Evolutionary conservation across 306 rosid species (phyloP).

Genomic region (Mucuna pruriens): DNA sequence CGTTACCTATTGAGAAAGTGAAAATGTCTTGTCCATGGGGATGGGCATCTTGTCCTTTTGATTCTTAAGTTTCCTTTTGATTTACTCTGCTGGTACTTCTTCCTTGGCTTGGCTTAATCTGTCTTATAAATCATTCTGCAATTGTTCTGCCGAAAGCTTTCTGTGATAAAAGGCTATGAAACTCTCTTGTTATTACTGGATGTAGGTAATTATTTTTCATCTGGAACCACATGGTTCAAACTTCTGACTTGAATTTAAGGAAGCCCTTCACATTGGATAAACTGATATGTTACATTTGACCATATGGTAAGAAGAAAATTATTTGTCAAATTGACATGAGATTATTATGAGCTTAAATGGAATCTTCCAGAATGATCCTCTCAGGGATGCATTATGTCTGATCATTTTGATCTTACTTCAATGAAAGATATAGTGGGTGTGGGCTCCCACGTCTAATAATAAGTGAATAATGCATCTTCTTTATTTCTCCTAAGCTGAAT

Average conservation of each 20-base stretch:
- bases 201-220: not conserved
- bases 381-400: no score
- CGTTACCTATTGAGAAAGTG: not conserved
- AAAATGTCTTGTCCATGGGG: not conserved
- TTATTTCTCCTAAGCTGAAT: not conserved
- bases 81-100: not conserved
- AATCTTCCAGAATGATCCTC: not conserved
- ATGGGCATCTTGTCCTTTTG: not conserved
- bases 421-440: not conserved
- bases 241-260: not conserved
- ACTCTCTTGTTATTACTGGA: not conserved
- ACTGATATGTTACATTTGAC: not conserved
- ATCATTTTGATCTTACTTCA: not conserved
- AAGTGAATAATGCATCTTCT: not conserved
- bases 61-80: not conserved
- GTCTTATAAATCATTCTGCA: not conserved
- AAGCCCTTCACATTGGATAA: not conserved
- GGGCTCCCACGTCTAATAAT: conserved; percentile 1
- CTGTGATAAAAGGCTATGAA: not conserved
- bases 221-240: not conserved
- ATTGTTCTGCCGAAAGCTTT: not conserved
- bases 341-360: not conserved
- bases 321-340: not conserved
- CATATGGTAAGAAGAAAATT: not conserved
- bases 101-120: not conserved